Evolutionary conservation across 192 early-diverging fungal species (phyloP).

Genomic region (Pilaira anomala): DNA sequence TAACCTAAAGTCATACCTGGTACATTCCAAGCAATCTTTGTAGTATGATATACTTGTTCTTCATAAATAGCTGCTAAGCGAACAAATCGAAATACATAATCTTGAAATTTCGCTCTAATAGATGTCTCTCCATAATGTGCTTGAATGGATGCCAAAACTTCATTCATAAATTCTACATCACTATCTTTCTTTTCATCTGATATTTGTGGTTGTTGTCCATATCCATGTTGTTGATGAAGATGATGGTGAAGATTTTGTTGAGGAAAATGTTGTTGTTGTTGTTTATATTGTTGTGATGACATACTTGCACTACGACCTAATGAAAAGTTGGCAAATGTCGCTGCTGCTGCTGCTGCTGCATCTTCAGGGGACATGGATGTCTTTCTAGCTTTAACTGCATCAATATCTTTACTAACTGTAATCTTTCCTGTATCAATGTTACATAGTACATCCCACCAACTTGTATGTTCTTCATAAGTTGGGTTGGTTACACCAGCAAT

Average conservation of each 20-base stretch:
- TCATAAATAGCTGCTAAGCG: constrained; percentile 78
- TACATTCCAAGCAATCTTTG: constrained; percentile 48
- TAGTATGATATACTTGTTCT: constrained; percentile 58
- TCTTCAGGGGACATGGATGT: background rate
- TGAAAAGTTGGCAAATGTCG: background rate
- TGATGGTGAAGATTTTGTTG: no score
- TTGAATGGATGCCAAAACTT: constrained; percentile 59
- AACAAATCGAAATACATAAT: constrained; percentile 82
- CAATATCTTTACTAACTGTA: constrained; percentile 78
- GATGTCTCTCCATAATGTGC: constrained; percentile 83
- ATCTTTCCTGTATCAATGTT: constrained; percentile 93
- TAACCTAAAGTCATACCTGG: constrained; percentile 51
- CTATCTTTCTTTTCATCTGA: constrained; percentile 6
- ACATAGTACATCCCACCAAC: constrained; percentile 97
- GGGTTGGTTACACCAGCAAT: constrained; percentile 97
- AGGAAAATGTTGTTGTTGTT: background rate
- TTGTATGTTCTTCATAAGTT: constrained; percentile 87
- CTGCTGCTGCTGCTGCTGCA: background rate
- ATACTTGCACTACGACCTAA: background rate
- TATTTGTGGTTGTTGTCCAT: no score
- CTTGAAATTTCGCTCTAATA: constrained; percentile 85
- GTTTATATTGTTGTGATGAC: constrained; percentile 5
- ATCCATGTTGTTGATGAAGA: no score
- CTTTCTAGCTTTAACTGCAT: constrained; percentile 14
- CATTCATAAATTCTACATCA: constrained; percentile 13